phyloP scores from a whole-genome alignment of 805 yeast genomes.

The Lipomyces japonicus region DNA sequence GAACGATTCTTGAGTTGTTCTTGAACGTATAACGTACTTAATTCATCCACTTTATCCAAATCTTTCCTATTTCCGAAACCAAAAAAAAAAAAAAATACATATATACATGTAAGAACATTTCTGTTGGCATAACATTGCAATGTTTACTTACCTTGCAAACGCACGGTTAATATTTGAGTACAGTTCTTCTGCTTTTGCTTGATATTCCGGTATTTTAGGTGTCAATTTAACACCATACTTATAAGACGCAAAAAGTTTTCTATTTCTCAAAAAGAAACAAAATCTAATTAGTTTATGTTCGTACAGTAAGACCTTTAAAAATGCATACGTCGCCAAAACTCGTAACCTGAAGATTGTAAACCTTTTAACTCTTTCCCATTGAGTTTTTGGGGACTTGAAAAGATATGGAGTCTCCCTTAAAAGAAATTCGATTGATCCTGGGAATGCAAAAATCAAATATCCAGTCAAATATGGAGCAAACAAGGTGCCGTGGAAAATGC shows the following conservation, averaged over 20 bases:
- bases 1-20: slow-evolving; percentile 14
- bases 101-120: not conserved
- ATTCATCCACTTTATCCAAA: not conserved
- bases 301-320: not conserved
- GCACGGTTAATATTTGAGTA: slow-evolving; percentile 16
- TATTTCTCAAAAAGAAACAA: not conserved
- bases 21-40: slow-evolving; percentile 19
- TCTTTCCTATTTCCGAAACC: not conserved
- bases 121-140: not conserved
- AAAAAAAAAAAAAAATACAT: no score
- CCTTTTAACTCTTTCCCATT: not conserved
- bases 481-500: not conserved
- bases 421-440: not conserved
- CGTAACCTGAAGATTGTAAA: not conserved
- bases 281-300: no score
- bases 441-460: not conserved
- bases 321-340: not conserved
- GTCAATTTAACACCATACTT: not conserved
- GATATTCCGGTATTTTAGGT: slow-evolving; percentile 8
- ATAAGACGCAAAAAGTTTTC: not conserved
- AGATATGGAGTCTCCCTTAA: not conserved
- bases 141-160: slow-evolving; percentile 21
- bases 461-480: not conserved
- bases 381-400: not conserved
- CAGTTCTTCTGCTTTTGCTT: slow-evolving; percentile 3